Conservation (phyloP, 2,329 filamentous ascomycete genomes). For the Curvularia sp. region DNA sequence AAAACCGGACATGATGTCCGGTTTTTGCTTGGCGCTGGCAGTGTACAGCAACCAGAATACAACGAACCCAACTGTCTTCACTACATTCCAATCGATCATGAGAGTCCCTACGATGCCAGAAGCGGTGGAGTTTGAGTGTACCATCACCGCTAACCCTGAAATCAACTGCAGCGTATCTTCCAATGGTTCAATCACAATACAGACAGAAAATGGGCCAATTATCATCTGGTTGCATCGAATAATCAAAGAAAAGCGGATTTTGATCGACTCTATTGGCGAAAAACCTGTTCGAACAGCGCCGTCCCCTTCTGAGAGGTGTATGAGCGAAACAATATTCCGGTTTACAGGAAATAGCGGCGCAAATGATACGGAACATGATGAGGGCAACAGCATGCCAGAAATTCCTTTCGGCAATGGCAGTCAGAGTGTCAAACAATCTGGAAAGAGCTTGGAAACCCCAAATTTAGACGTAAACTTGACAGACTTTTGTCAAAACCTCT, state of each 20-base stretch:
- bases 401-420: background rate
- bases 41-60: background rate
- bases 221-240: conserved; percentile 1
- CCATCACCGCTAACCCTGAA: background rate
- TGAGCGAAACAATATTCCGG: background rate
- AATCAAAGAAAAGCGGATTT: background rate
- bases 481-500: background rate
- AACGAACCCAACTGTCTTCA: background rate
- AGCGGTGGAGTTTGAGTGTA: conserved; percentile 1
- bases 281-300: background rate
- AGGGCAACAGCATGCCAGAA: background rate
- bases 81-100: background rate
- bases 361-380: background rate
- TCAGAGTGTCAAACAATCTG: background rate
- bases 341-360: conserved; percentile 1
- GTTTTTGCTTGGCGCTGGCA: background rate
- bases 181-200: conserved; percentile 5
- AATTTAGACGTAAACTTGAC: conserved; percentile 1
- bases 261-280: background rate
- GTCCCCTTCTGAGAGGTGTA: background rate
- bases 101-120: background rate
- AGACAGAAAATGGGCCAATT: conserved; percentile 2
- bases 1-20: conserved; percentile 3
- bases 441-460: background rate
- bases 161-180: conserved; percentile 2